Percentiles rank a stretch among this genome's conserved stretches.
Conservation (phyloP, 352 stramenopile genomes). For the Phytophthora chlamydospora region DNA sequence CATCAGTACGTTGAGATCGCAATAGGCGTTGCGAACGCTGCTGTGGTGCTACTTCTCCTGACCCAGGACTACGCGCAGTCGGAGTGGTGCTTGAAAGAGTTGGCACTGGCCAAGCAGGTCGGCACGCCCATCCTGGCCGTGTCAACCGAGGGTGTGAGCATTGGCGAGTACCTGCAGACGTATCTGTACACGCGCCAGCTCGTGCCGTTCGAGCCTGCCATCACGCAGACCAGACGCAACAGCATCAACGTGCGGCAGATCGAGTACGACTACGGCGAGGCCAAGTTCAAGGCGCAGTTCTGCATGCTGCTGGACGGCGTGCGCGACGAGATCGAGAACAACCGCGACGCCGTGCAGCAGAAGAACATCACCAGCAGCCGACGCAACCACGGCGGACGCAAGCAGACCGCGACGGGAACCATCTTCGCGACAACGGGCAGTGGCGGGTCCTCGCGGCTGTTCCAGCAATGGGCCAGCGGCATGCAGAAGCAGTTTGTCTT, state of each 20-base stretch:
- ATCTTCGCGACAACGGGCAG: slow-evolving; percentile 25
- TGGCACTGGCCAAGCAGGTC: slow-evolving; percentile 84
- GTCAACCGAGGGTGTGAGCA: slow-evolving; percentile 67
- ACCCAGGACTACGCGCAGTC: slow-evolving; percentile 82
- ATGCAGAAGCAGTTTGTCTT: slow-evolving; percentile 69
- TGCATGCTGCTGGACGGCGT: slow-evolving; percentile 80
- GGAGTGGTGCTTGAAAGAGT: slow-evolving; percentile 87
- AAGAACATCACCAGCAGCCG: slow-evolving; percentile 47
- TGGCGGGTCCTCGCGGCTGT: slow-evolving; percentile 59
- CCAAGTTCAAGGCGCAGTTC: slow-evolving; percentile 76
- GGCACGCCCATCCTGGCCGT: slow-evolving; percentile 79
- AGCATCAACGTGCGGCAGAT: slow-evolving; percentile 66
- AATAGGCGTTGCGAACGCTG: slow-evolving; percentile 75
- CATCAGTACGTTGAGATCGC: too few relatives aligned
- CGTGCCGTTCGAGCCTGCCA: slow-evolving; percentile 77
- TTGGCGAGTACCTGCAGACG: slow-evolving; percentile 79
- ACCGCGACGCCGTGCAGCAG: slow-evolving; percentile 47
- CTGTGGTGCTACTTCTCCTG: slow-evolving; percentile 75
- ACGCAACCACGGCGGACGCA: slow-evolving; percentile 27
- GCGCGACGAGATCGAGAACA: slow-evolving; percentile 85
- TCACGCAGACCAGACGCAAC: slow-evolving; percentile 60
- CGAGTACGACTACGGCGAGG: slow-evolving; percentile 81
- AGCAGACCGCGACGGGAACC: slow-evolving; percentile 35
- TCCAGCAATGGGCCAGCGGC: slow-evolving; percentile 56
- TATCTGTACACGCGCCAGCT: slow-evolving; percentile 86